Evolutionary conservation across 768 basidiomycete species (phyloP), one percentile per base, ranked within the genome.

Genomic region (Boletus reticulatus): DNA sequence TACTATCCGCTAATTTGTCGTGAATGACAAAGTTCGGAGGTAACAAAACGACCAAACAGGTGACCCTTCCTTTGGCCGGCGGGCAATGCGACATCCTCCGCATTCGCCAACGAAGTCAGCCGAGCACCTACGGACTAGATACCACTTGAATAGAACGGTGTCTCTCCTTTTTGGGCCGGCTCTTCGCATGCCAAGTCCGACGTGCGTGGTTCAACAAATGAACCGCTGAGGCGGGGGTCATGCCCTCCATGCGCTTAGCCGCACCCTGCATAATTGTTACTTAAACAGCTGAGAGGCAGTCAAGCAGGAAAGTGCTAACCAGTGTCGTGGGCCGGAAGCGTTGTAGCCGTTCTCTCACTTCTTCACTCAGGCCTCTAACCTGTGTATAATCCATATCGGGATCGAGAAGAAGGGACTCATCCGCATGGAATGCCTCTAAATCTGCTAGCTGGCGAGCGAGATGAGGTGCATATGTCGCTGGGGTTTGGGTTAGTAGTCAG

Each of bases 241-340:
- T 91, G 9, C 94, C 94, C 67, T 95, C 93, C 84, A 95, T 93
- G 27, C 93, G 77, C 69, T 93, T 94, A 16, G 89, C 94, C 4
- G 89, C 88, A n/a, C 93, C 93, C 92, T 94, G n/a, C 31, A 51
- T 6, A 3, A 45, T 48, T 2, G 27, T 32, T n/a, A n/a, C n/a
- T n/a, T 34, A 12, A 56, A 43, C 22, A 13, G 3, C 22, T 22
- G 2, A 22, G 13, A 8, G 43, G 9, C 17, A 10, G n/a, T 41
- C 34, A 27, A 43, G 19, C 0, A 16, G 6, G 5, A 4, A 14
- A 32, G 2, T 27, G 60, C 61, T 54, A 16, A 86, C 91, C 52
- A 94, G 80, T 11, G 84, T 92, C 16, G 78, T 77, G 0, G 94
- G 94, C 48, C 81, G 73, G 2, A 87, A 80, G 5, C 64, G 72